Conservation (phyloP, 441 rosid species). For the Populus trichocarpa region DNA sequence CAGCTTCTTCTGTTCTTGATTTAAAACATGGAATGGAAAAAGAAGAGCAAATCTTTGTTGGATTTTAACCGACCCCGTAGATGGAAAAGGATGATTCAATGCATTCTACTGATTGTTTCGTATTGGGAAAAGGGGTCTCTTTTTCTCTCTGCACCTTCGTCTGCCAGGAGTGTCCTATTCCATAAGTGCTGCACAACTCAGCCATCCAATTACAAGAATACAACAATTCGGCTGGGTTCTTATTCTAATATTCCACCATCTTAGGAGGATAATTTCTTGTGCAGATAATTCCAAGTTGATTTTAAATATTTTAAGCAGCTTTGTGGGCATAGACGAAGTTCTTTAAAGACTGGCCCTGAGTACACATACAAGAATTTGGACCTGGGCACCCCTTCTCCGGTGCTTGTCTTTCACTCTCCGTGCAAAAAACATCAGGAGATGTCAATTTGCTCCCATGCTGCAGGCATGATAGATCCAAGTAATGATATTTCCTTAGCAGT, state of each 20-base stretch:
- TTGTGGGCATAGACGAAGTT: neutral
- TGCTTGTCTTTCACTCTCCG: neutral
- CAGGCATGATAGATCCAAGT: neutral
- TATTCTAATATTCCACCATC: neutral
- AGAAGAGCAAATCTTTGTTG: neutral
- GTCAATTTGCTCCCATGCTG: neutral
- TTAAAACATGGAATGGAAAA: neutral
- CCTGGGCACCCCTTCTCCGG: neutral
- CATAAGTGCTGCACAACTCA: conserved; percentile 3
- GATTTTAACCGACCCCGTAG: neutral
- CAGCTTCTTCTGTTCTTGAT: neutral
- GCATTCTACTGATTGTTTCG: neutral
- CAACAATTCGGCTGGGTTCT: neutral
- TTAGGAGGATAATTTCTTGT: neutral
- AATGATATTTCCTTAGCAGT: neutral
- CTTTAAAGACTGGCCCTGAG: neutral
- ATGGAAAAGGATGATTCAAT: neutral
- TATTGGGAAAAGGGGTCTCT: neutral
- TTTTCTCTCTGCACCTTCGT: neutral
- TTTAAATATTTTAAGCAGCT: neutral
- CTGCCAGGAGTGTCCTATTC: neutral
- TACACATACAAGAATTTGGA: neutral
- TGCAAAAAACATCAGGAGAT: neutral
- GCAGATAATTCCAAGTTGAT: neutral
- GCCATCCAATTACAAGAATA: neutral